Evolutionary conservation across 148 eudicot genomes (phyloP), one percentile per base, ranked within the genome.

Genomic region (Dysphania ambrosioides): DNA sequence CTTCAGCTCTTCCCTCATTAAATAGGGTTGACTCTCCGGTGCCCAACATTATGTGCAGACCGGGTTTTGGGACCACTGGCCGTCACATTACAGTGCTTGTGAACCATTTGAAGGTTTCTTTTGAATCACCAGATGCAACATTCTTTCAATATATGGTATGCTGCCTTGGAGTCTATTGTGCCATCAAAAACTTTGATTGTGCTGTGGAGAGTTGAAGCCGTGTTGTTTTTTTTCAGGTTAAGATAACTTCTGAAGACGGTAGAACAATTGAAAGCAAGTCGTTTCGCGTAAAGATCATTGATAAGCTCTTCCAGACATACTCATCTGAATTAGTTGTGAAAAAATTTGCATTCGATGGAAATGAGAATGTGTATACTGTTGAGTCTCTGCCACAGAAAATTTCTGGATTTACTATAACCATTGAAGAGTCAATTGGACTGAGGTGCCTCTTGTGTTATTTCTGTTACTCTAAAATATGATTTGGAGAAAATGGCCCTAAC

Each of bases 121-220:
- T 90, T 23, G 65, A 75, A 24, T 72, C 73, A 53, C 80, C 82
- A 2, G 88, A 90, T 65, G 78, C 49, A 56, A 74, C 79, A 26
- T 94, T 91, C 77, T 92, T 82, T 74, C 97, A 90, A 40, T 92
- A 91, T 73, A 83, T 75, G 82, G 98, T 94, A 88, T 65, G 16
- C 78, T 3, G 16, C 35, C 35, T 29, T 47, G 18, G 6, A 16
- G 51, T 23, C 24, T 38, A 16, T 55, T 68, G 66, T 59, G 56
- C 16, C 34, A 36, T 35, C 40, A 9, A 15, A 4, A 13, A 53
- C 35, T n/a, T 41, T 36, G 65, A 56, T 47, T 19, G 23, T 71
- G 59, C 11, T n/a, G 26, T 21, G 49, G 34, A 35, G 75, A 68
- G 1, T 71, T 74, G 24, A 40, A 11, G 23, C 71, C 26, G 70